A percentile compares a stretch with the other conserved stretches of the same genome.
These are phyloP conservation scores for Wickerhamomyces chaumierensis DNA, from an alignment of 805 yeast genomes.

Conservation along the genomic window DNA sequence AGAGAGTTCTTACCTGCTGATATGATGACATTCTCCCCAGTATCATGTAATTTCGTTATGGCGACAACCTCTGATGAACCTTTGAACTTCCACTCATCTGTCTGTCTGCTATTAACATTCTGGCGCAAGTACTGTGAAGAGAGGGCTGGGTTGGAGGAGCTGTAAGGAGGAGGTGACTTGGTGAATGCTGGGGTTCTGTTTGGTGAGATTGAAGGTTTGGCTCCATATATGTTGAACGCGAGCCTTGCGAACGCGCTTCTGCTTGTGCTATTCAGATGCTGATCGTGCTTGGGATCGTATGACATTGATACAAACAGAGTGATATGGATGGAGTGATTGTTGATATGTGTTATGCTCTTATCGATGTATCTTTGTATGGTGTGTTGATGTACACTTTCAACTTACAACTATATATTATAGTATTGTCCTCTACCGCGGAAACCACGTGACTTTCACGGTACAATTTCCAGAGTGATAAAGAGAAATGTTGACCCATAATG, in stretches of 20 bases:
- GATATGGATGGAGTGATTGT: too few species aligned
- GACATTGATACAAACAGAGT: too few species aligned
- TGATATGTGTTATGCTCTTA: too few species aligned
- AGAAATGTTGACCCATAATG: too few species aligned
- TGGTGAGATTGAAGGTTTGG: constrained; percentile 19
- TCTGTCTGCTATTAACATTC: background rate
- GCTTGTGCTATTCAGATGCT: background rate
- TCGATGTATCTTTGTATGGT: too few species aligned
- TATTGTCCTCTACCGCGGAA: too few species aligned
- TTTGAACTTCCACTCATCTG: constrained; percentile 18
- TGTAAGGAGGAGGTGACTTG: constrained; percentile 11
- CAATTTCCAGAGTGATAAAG: too few species aligned
- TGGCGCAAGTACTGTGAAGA: too few species aligned
- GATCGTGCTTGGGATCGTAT: background rate
- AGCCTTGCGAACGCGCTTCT: constrained; percentile 31
- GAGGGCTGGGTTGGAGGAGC: background rate
- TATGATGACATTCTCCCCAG: constrained; percentile 18
- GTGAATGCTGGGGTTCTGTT: constrained; percentile 5
- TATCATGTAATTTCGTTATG: constrained; percentile 12
- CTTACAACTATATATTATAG: too few species aligned
- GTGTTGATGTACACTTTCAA: too few species aligned
- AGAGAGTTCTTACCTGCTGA: constrained; percentile 32
- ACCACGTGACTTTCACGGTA: too few species aligned
- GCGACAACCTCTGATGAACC: constrained; percentile 21
- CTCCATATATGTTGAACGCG: constrained; percentile 46